Evolutionary conservation across 148 eudicot species (phyloP).

Genomic region (Diospyros kaki): DNA sequence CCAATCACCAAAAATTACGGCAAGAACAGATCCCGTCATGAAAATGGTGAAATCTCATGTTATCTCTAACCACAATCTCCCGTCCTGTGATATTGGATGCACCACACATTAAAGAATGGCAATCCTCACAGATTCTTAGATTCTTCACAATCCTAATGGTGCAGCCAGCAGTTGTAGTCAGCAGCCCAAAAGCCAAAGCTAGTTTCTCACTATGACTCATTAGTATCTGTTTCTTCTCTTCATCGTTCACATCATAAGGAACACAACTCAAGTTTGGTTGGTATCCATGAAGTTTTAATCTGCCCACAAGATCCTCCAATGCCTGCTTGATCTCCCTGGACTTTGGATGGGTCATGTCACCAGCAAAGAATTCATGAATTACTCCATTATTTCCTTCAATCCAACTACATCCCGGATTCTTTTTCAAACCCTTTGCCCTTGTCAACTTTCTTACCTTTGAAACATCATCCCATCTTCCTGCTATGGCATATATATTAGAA

Average conservation of each 20-base stretch:
- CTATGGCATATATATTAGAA: slow-evolving; percentile 45
- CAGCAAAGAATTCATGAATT: slow-evolving; percentile 54
- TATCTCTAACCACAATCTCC: slow-evolving; percentile 56
- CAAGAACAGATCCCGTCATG: slow-evolving; percentile 53
- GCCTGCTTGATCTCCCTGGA: slow-evolving; percentile 31
- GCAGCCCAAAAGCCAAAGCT: slow-evolving; percentile 47
- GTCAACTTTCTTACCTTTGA: slow-evolving; percentile 33
- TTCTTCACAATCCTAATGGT: slow-evolving; percentile 60
- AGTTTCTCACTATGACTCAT: slow-evolving; percentile 59
- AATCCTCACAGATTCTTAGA: slow-evolving; percentile 63
- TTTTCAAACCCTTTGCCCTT: slow-evolving; percentile 41
- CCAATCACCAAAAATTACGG: slow-evolving; percentile 52
- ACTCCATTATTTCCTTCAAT: slow-evolving; percentile 51
- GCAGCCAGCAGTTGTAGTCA: slow-evolving; percentile 27
- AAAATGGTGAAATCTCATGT: slow-evolving; percentile 65
- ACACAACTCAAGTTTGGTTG: slow-evolving; percentile 34
- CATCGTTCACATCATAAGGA: slow-evolving; percentile 48
- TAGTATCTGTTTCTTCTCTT: slow-evolving; percentile 44
- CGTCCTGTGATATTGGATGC: slow-evolving; percentile 42
- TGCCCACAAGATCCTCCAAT: slow-evolving; percentile 29
- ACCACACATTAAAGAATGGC: slow-evolving; percentile 59
- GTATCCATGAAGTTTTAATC: slow-evolving; percentile 34
- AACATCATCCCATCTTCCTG: slow-evolving; percentile 52
- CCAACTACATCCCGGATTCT: slow-evolving; percentile 54
- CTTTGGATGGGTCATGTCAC: slow-evolving; percentile 44